Evolutionary conservation across 805 yeast genomes (phyloP).

Genomic region (Ogataea glucozyma): DNA sequence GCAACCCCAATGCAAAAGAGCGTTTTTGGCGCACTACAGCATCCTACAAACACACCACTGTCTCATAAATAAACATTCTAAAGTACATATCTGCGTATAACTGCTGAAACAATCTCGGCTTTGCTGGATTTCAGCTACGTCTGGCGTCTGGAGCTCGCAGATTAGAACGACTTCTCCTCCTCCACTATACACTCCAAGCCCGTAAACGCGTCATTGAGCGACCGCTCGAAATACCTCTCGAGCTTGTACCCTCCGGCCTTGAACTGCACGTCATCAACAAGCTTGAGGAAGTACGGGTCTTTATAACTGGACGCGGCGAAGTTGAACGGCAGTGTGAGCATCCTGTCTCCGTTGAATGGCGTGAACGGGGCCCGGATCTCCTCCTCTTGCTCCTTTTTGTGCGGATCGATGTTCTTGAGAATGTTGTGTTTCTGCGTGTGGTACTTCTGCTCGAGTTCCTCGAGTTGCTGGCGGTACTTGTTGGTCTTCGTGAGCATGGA

Average conservation of each 20-base stretch:
- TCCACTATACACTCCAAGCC: slow-evolving; percentile 84
- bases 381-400: slow-evolving; percentile 35
- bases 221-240: slow-evolving; percentile 66
- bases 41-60: no score
- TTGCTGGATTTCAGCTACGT: no score
- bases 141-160: no score
- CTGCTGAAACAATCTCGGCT: no score
- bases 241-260: slow-evolving; percentile 86
- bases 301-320: slow-evolving; percentile 43
- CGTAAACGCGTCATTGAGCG: slow-evolving; percentile 84
- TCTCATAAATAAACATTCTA: no score
- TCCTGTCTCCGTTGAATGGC: slow-evolving; percentile 91
- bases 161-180: slow-evolving; percentile 43
- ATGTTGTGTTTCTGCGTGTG: slow-evolving; percentile 32
- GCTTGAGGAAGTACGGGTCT: slow-evolving; percentile 55
- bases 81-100: no score
- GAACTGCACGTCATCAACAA: slow-evolving; percentile 56
- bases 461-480: slow-evolving; percentile 61
- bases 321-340: slow-evolving; percentile 49
- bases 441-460: slow-evolving; percentile 36
- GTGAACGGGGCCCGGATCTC: slow-evolving; percentile 64
- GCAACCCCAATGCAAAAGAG: no score
- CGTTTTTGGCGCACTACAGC: no score
- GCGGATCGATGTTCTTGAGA: slow-evolving; percentile 27
- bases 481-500: slow-evolving; percentile 63